Base-by-base conservation (phyloP, 2,329 filamentous ascomycete genomes). In the Aspergillus persii region DNA sequence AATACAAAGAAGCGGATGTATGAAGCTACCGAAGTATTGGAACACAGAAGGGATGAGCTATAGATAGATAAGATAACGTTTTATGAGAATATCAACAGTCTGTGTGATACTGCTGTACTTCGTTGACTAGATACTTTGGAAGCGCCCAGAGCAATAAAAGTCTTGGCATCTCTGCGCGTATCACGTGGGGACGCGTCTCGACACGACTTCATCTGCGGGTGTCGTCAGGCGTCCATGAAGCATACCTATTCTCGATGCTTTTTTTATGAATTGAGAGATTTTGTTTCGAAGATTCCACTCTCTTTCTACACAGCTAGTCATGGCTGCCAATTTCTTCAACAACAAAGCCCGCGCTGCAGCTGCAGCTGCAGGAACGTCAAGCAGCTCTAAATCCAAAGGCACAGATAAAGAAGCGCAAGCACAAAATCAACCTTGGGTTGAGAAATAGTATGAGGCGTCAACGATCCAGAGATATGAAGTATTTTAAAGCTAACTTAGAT, bases 261-360 rank as follows among this genome's bases (percentile, higher is more conserved):
- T 56, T 58, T 53, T 51, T 23, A 53, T 53, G 50, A 61, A 55
- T 53, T 54, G 30, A 36, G 36, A 33, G 4, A 48, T 29, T n/a
- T 9, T 26, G 8, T 9, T 54, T 15, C 23, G 29, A 30, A 29
- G 46, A 30, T 9, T 18, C 18, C 18, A 23, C 27, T 6, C 4
- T n/a, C 23, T 8, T 8, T 2, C 9, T 27, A 46, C 44, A 27
- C n/a, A 4, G 15, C 33, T 29, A 50, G 54, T 29, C 9, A 78
- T 79, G 76, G 74, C 97, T 90, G 87, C 92, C 53, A 93, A 86
- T 73, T 99, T 99, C 77, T 99, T 99, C 79, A 94, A 96, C 75
- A 84, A 97, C 70, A 96, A 96, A 78, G 94, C 94, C 56, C 88
- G 94, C 50, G 84, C 86, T 63, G 82, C 82, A 46, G 84, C 81